Base-by-base conservation (phyloP, 257 asterid species). In the Forsythia suspensa region DNA sequence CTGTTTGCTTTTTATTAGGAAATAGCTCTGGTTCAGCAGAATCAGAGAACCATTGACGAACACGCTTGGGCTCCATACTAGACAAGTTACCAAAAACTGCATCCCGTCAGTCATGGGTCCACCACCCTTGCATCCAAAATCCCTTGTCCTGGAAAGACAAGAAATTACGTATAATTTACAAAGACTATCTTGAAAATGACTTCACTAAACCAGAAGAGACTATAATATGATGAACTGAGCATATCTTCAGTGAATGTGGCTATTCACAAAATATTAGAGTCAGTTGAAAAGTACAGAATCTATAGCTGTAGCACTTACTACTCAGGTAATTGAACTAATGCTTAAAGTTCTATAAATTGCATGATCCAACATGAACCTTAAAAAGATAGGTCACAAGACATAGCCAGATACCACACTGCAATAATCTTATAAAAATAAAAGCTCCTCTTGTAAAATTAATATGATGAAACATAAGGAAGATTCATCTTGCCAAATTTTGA, bases 41-140 rank as follows among this genome's bases (percentile, higher is more conserved):
- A 84, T 83, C 91, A 21, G 86, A 71, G 71, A 93, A 84, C 97
- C 97, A 92, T 42, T 80, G 90, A 43, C 86, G 92, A 69, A 85
- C 84, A 9, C 95, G 93, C 87, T 95, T 95, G 57, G 88, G 79
- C 66, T 90, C 95, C 75, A 85, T 67, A 73, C 87, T 89, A 74
- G 91, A 82, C 3, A 96, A 85, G 87, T 84, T 89, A 84, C 84
- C 92, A 67, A 88, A n/a, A 75, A 89, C 90, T 66, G 91, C 74
- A 63, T 91, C 93, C 86, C 90, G 75, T 87, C 91, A 34, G 76
- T 77, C 75, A 84, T 73, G 80, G 89, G 91, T 24, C 88, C 95
- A 74, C 90, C 88, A 6, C 87, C 92, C 73, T 92, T 91, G 90
- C 83, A 86, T 86, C 97, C 97, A 92, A 86, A 93, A 90, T 34